Conservation (phyloP, 1,284 basidiomycete species). For the Leccinum insigne region DNA sequence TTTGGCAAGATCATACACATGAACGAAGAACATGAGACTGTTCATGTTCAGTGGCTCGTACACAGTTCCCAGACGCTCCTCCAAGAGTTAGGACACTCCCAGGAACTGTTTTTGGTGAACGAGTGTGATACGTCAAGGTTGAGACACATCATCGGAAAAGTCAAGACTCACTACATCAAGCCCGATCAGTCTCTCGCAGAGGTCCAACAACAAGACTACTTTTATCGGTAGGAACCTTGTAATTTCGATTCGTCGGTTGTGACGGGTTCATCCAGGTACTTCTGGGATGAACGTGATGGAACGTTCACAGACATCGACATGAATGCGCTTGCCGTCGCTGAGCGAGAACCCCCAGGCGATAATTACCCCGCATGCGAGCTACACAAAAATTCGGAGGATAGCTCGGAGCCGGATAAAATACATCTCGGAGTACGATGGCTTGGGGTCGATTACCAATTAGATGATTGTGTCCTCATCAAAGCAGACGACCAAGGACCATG, state of each 20-base stretch:
- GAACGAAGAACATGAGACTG: constrained; percentile 38
- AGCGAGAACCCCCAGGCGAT: constrained; percentile 37
- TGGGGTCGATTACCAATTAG: constrained; percentile 47
- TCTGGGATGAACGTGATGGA: constrained; percentile 23
- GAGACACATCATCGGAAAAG: neutral
- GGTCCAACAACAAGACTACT: constrained; percentile 46
- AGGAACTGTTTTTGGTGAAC: constrained; percentile 63
- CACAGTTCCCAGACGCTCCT: constrained; percentile 61
- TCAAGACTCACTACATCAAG: constrained; percentile 39
- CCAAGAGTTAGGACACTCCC: constrained; percentile 55
- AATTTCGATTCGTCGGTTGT: constrained; percentile 3
- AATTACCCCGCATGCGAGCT: constrained; percentile 52
- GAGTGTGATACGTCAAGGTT: constrained; percentile 43
- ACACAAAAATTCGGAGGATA: constrained; percentile 29
- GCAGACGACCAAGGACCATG: constrained; percentile 35
- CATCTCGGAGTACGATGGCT: constrained; percentile 42
- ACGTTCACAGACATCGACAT: constrained; percentile 23
- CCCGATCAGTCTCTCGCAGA: constrained; percentile 15
- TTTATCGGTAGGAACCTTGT: constrained; percentile 48
- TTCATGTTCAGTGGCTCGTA: constrained; percentile 71
- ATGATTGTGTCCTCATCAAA: constrained; percentile 57
- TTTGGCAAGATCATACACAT: constrained; percentile 64
- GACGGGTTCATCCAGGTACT: constrained; percentile 20
- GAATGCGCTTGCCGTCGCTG: constrained; percentile 18
- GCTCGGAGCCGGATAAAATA: constrained; percentile 27